Conservation (phyloP, 257 asterid genomes). For the Solanum paucissectum region DNA sequence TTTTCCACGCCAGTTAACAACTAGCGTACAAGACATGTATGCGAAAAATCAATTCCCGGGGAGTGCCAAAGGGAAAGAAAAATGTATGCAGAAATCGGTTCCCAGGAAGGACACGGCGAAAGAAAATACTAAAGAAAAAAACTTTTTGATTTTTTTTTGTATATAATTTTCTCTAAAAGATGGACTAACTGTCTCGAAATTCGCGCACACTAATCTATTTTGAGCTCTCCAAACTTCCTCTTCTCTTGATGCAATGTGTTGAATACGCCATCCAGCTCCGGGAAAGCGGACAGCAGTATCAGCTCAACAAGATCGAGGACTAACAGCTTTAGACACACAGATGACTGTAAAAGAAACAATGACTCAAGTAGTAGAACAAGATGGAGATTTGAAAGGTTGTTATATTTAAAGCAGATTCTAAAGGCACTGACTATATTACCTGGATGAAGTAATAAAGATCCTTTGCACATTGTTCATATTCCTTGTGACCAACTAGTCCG, state of each 20-base stretch:
- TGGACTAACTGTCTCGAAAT: neutral
- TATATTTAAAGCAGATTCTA: neutral
- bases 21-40: neutral
- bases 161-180: neutral
- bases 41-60: neutral
- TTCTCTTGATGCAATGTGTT: conserved; percentile 50
- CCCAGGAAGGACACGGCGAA: neutral
- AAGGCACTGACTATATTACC: conserved; percentile 28
- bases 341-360: conserved; percentile 38
- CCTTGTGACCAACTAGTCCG: conserved; percentile 81
- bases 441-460: conserved; percentile 93
- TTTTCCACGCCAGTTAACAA: neutral
- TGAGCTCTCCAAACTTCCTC: conserved; percentile 54
- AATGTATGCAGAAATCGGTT: neutral
- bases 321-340: conserved; percentile 73
- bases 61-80: neutral
- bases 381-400: neutral
- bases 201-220: neutral
- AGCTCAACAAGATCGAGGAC: conserved; percentile 73
- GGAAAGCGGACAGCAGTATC: conserved; percentile 72
- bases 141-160: neutral
- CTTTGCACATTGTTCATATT: conserved; percentile 80
- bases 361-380: neutral
- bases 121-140: neutral
- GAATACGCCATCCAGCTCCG: conserved; percentile 65